phyloP scores from a whole-genome alignment of 768 basidiomycete species.

The Lyophyllum shimeji region DNA sequence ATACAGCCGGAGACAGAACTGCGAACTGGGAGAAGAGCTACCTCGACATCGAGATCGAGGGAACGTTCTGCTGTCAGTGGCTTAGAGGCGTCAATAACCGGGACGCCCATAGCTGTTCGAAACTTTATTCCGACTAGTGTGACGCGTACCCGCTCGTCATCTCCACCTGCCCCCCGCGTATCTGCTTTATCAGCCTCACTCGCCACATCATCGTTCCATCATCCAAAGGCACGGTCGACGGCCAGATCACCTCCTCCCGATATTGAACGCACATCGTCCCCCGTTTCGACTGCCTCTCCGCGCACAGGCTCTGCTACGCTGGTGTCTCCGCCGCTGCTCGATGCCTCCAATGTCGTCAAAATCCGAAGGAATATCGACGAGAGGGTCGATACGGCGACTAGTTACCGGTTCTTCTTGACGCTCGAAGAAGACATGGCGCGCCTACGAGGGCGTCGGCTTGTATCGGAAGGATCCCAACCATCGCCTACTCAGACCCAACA shows the following conservation, averaged over 20 bases:
- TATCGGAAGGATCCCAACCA: conserved; percentile 22
- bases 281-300: conserved; percentile 20
- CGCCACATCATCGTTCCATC: conserved; percentile 56
- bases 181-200: conserved; percentile 77
- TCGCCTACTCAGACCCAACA: conserved; percentile 18
- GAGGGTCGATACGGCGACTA: conserved; percentile 42
- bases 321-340: conserved; percentile 23
- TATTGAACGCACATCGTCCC: conserved; percentile 13
- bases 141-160: conserved; percentile 33
- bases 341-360: conserved; percentile 38
- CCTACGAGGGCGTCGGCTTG: conserved; percentile 21
- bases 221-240: conserved; percentile 37
- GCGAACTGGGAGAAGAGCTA: conserved; percentile 11
- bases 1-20: conserved; percentile 37
- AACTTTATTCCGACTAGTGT: conserved; percentile 56
- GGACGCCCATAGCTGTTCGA: conserved; percentile 41
- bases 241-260: conserved; percentile 14
- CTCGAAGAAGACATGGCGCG: conserved; percentile 44
- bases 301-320: conserved; percentile 20
- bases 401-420: conserved; percentile 43
- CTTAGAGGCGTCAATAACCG: conserved; percentile 13
- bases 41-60: conserved; percentile 17
- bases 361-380: conserved; percentile 40
- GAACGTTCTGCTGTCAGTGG: conserved; percentile 22
- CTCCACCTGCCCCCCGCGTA: conserved; percentile 38